phyloP scores from a whole-genome alignment of 2,329 filamentous ascomycete species.

The Trichoderma afroharzianum region DNA sequence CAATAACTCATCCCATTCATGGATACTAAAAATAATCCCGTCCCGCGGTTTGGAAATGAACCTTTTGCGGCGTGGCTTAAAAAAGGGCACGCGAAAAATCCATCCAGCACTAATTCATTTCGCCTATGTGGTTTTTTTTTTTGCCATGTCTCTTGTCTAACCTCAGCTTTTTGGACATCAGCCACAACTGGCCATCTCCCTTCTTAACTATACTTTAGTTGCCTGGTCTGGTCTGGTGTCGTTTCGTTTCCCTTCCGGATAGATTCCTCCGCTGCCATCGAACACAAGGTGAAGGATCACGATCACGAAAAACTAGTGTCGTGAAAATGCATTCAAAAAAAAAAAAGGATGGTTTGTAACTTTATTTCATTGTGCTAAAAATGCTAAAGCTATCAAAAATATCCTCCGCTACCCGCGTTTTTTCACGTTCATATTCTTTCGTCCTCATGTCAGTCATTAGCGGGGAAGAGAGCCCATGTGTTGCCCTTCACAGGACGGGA shows the following conservation, averaged over 20 bases:
- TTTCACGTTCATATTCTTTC: not conserved
- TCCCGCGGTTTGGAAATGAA: not conserved
- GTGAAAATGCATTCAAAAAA: not conserved
- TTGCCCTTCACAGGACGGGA: not conserved
- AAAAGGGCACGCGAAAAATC: not conserved
- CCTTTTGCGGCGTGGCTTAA: not conserved
- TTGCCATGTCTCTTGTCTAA: not conserved
- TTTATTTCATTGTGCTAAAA: conserved; percentile 10
- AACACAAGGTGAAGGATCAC: not conserved
- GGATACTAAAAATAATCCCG: not conserved
- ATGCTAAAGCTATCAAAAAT: not conserved
- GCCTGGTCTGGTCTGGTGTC: too few relatives aligned
- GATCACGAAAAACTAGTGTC: not conserved
- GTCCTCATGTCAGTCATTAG: not conserved
- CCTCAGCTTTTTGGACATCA: not conserved
- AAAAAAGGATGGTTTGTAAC: not conserved
- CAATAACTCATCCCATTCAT: not conserved
- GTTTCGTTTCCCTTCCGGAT: not conserved
- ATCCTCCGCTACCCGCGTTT: not conserved
- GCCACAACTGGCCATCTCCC: not conserved
- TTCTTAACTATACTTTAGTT: not conserved
- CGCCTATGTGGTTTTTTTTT: not conserved
- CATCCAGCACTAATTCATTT: not conserved
- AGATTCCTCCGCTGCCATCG: not conserved
- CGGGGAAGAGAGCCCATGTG: not conserved